A percentile compares a stretch with the other conserved stretches of the same genome.
phyloP scores from a whole-genome alignment of 768 basidiomycete genomes.

The Cystofilobasidium bisporidii region DNA sequence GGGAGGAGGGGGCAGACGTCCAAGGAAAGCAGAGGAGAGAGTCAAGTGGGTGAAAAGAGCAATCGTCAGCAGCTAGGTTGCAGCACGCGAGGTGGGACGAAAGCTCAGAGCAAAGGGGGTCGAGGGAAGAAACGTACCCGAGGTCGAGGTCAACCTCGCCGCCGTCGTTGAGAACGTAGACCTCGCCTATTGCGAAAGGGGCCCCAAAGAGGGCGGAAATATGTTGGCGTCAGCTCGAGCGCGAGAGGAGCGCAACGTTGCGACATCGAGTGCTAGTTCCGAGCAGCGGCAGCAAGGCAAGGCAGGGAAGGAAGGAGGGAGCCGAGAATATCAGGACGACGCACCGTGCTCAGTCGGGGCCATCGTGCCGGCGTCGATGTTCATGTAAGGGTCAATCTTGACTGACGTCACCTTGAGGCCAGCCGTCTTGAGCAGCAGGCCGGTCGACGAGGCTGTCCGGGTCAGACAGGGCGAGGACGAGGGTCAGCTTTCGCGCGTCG shows the following conservation, averaged over 20 bases:
- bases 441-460: slow-evolving; percentile 79
- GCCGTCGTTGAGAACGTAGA: slow-evolving; percentile 95
- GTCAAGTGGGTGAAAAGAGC: too few species aligned
- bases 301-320: neutral
- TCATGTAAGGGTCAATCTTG: slow-evolving; percentile 99
- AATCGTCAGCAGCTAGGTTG: too few species aligned
- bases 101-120: neutral
- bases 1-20: too few species aligned
- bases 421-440: slow-evolving; percentile 83
- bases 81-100: neutral
- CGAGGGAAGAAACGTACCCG: slow-evolving; percentile 42
- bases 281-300: too few species aligned
- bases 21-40: too few species aligned
- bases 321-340: slow-evolving; percentile 35
- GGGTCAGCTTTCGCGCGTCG: too few species aligned
- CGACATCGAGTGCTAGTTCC: neutral
- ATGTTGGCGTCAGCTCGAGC: too few species aligned
- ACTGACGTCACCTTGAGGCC: slow-evolving; percentile 96
- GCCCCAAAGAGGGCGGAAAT: slow-evolving; percentile 1
- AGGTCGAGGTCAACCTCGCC: slow-evolving; percentile 97
- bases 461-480: slow-evolving; percentile 24
- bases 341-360: slow-evolving; percentile 93
- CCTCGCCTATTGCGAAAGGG: slow-evolving; percentile 59
- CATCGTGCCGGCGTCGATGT: slow-evolving; percentile 99
- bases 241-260: neutral